Base-by-base conservation (phyloP, 2,329 filamentous ascomycete genomes). In the Xylariomycetidae sp. region DNA sequence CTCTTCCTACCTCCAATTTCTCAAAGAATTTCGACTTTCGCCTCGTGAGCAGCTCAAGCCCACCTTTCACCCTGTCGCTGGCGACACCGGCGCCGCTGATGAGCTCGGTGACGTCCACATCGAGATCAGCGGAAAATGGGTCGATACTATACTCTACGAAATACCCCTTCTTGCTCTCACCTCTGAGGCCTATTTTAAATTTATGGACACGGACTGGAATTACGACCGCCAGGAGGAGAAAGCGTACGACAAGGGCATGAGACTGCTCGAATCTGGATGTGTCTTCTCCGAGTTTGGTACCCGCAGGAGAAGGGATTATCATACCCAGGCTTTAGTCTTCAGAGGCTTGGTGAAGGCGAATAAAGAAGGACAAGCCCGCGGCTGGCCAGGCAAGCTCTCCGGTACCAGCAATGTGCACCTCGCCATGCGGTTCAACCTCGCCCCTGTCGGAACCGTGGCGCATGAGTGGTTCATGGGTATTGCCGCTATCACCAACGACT, bases 381-480 rank as follows among this genome's bases (percentile, higher is more conserved):
- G 80, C 1, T 74, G 80, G 53, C 63, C 72, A 2, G 89, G 90
- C 8, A 83, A 80, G 56, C 71, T 97, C 29, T 77, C 82, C 0
- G 92, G 92, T 9, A 95, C 90, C 1, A 97, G 89, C 60, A 98
- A 98, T 54, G 92, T 98, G 4, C 90, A 97, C 58, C 79, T 98
- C 46, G 92, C 92, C 9, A 95, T 94, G 88, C 84, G 88, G 51
- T 90, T 94, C 62, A 80, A 79, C 27, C 78, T 96, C 28, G 67
- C 79, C 4, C 88, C 92, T 0, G 77, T 97, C 10, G 92, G 92
- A 5, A 98, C 92, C 0, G 75, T 80, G 2, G 92, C 92, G 1
- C 92, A 98, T 55, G 92, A 98, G 64, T 98, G 92, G 92, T 97
- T 96, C 68, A 98, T 98, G 92, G 89, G 88, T 26, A 90, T 94